phyloP scores from a whole-genome alignment of 2,329 filamentous ascomycete species.

The Leptographium galeiforme region DNA sequence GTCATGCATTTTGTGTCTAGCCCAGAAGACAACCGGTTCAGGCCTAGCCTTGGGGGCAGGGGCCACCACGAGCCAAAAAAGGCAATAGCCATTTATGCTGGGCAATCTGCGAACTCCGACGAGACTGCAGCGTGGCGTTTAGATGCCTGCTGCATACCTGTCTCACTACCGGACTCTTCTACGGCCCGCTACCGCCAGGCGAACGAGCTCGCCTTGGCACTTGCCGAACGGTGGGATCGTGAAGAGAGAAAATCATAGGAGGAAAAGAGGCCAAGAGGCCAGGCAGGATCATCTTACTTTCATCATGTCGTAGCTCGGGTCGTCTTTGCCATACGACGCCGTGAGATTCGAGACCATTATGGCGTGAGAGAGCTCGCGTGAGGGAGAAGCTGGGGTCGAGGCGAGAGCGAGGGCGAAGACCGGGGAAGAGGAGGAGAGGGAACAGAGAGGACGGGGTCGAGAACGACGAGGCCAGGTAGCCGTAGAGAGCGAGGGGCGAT shows the following conservation, averaged over 20 bases:
- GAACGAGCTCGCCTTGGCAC: not conserved
- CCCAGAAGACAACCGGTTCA: no score
- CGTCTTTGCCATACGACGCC: not conserved
- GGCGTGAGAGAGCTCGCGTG: not conserved
- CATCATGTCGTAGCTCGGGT: not conserved
- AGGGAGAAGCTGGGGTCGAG: not conserved
- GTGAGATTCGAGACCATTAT: constrained; percentile 1
- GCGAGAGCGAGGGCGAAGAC: no score
- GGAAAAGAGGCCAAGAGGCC: not conserved
- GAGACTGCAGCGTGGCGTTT: no score
- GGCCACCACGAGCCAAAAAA: not conserved
- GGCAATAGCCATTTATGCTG: no score
- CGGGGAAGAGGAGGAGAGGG: no score
- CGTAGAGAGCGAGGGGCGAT: no score
- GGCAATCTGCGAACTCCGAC: no score
- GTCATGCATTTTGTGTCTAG: no score
- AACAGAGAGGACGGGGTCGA: not conserved
- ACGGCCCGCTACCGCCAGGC: no score
- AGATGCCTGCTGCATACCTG: no score
- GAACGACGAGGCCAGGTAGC: not conserved
- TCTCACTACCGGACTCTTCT: no score
- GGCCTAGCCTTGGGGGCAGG: no score
- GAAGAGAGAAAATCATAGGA: not conserved
- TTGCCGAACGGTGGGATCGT: not conserved
- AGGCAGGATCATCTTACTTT: constrained; percentile 1